Percentiles rank a stretch among this genome's conserved stretches.
Conservation (phyloP, 2,329 filamentous ascomycete species). For the Nothopassalora personata region DNA sequence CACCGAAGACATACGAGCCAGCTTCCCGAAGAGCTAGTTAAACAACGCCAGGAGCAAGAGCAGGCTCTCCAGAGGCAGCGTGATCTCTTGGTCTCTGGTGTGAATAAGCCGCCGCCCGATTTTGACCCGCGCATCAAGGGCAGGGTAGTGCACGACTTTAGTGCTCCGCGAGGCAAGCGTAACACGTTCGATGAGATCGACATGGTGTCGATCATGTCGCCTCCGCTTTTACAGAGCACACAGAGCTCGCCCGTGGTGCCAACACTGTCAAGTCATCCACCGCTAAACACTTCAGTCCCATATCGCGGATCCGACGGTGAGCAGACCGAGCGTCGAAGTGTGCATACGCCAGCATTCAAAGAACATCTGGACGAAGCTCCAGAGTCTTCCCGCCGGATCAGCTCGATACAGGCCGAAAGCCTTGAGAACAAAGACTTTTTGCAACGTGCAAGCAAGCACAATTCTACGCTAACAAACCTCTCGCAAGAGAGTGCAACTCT, state of each 20-base stretch:
- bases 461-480: slow-evolving; percentile 16
- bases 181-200: slow-evolving; percentile 21
- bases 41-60: slow-evolving; percentile 21
- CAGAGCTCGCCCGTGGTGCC: slow-evolving; percentile 5
- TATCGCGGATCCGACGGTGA: slow-evolving; percentile 10
- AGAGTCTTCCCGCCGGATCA: slow-evolving; percentile 36
- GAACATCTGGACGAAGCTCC: slow-evolving; percentile 56
- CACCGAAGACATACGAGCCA: slow-evolving; percentile 51
- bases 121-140: slow-evolving; percentile 60
- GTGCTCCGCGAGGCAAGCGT: slow-evolving; percentile 48
- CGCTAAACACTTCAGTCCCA: slow-evolving; percentile 16
- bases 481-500: slow-evolving; percentile 29
- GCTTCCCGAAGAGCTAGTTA: slow-evolving; percentile 21
- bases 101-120: slow-evolving; percentile 50
- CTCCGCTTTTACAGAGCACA: slow-evolving; percentile 1
- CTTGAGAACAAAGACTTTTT: slow-evolving; percentile 47
- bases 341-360: slow-evolving; percentile 55
- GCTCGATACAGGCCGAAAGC: slow-evolving; percentile 43
- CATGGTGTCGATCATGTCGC: slow-evolving; percentile 2
- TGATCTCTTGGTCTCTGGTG: slow-evolving; percentile 49
- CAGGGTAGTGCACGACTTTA: slow-evolving; percentile 61
- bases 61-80: slow-evolving; percentile 45
- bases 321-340: slow-evolving; percentile 22
- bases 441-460: slow-evolving; percentile 38
- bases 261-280: slow-evolving; percentile 10